Conservation (phyloP, 805 yeast genomes). For the Kodamaea sagamina region DNA sequence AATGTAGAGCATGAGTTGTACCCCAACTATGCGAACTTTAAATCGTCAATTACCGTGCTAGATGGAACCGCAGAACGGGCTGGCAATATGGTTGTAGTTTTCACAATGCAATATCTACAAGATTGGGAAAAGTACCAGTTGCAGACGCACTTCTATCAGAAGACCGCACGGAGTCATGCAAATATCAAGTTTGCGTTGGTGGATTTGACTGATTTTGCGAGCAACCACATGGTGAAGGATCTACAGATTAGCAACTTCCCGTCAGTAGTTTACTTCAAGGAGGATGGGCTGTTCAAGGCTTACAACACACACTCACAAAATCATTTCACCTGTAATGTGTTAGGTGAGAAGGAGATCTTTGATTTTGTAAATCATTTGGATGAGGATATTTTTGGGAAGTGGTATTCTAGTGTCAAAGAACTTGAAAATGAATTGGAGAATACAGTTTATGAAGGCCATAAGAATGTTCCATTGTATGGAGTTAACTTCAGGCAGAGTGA, state of each 20-base stretch:
- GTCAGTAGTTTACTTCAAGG: conserved; percentile 30
- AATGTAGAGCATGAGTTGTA: conserved; percentile 11
- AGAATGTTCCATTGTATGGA: conserved; percentile 17
- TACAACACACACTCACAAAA: conserved; percentile 27
- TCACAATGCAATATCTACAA: conserved; percentile 22
- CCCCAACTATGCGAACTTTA: conserved; percentile 27
- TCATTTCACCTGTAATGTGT: conserved; percentile 17
- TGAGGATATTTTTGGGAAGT: conserved; percentile 12
- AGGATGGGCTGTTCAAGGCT: conserved; percentile 24
- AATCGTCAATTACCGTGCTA: conserved; percentile 20
- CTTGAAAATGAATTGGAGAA: conserved; percentile 13
- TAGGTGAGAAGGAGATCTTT: conserved; percentile 20
- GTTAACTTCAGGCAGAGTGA: conserved; percentile 17
- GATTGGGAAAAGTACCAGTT: conserved; percentile 36
- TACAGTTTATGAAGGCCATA: conserved; percentile 16
- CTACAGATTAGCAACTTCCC: conserved; percentile 35
- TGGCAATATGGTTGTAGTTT: conserved; percentile 24
- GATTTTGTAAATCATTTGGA: conserved; percentile 15
- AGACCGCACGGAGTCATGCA: conserved; percentile 21
- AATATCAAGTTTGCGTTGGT: conserved; percentile 26
- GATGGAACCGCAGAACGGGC: conserved; percentile 3
- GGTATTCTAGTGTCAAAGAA: conserved; percentile 14
- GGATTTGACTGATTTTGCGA: conserved; percentile 24
- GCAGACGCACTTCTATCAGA: conserved; percentile 39
- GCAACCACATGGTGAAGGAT: conserved; percentile 21